These are phyloP conservation scores for Talaromyces amestolkiae DNA, from an alignment of 2,329 filamentous ascomycete genomes.

Conservation along the genomic window DNA sequence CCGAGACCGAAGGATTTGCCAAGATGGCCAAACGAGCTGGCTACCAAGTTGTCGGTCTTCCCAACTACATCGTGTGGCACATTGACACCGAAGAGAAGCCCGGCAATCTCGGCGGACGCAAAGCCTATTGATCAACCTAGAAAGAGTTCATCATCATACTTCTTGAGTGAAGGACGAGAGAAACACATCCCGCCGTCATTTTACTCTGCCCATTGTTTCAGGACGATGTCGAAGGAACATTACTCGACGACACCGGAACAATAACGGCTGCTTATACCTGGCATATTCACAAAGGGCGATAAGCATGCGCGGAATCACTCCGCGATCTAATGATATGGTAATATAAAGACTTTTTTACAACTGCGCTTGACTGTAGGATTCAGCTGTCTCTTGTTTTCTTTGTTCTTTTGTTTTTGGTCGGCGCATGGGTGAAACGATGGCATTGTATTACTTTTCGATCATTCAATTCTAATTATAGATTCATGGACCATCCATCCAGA, in stretches of 20 bases:
- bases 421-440: constrained; percentile 21
- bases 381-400: constrained; percentile 1
- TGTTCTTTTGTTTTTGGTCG: constrained; percentile 4
- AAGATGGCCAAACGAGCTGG: constrained; percentile 98
- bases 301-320: constrained; percentile 1
- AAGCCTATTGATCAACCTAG: constrained; percentile 34
- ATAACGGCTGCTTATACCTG: constrained; percentile 13
- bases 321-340: constrained; percentile 18
- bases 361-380: not conserved
- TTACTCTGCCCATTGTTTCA: not conserved
- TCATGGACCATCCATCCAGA: not conserved
- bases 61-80: constrained; percentile 99
- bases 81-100: constrained; percentile 94
- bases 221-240: not conserved
- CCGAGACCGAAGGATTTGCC: constrained; percentile 96
- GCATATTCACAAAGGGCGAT: constrained; percentile 1
- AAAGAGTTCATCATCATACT: not conserved
- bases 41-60: constrained; percentile 85
- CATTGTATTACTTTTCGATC: constrained; percentile 13
- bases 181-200: not conserved
- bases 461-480: constrained; percentile 27
- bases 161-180: constrained; percentile 15
- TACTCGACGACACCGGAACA: not conserved
- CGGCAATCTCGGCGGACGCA: constrained; percentile 60
- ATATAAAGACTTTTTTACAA: constrained; percentile 12